Base-by-base conservation (phyloP, 1,139 yeast species). In the Scheffersomyces parashehatae region DNA sequence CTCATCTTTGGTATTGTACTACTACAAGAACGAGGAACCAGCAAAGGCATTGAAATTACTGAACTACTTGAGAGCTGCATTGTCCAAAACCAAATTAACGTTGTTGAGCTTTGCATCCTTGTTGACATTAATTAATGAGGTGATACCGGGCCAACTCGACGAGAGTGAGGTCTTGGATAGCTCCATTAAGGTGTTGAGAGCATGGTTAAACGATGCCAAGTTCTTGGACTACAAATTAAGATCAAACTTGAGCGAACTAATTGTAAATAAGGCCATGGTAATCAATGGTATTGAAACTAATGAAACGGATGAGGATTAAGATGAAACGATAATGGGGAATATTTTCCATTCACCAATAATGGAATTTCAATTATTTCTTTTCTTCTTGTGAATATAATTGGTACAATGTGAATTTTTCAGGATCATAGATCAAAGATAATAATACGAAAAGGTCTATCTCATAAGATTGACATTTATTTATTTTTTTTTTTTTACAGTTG, bases 61-160 rank as follows among this genome's bases (percentile, higher is more conserved):
- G 40, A 58, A 55, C 16, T 55, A 64, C 44, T 59, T 71, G 47
- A 56, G 53, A 33, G 54, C 69, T 31, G 54, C 68, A 10, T 49
- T 67, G 16, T 13, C 40, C n/a, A 44, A 45, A 14, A 31, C 50
- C 12, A 41, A 39, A 16, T 41, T 53, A 39, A 51, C 50, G 33
- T 29, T 50, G 12, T 53, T 70, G 33, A 61, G 71, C 30, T 70
- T 73, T 48, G 65, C 75, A 1, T 54, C 69, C 2, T 52, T 71
- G 33, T 55, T 68, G 11, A 63, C 58, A 38, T 52, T 67, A 31
- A 46, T 70, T 12, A 50, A 58, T 26, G 54, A 52, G 15, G 37
- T 67, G 20, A 54, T 67, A 28, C 58, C 60, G 5, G 59, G 59
- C 1, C 49, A 49, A 4, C 42, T 45, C 3, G 63, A 61, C 28